Evolutionary conservation across 2,329 filamentous ascomycete genomes (phyloP).

Genomic region (Drechslerella dactyloides): DNA sequence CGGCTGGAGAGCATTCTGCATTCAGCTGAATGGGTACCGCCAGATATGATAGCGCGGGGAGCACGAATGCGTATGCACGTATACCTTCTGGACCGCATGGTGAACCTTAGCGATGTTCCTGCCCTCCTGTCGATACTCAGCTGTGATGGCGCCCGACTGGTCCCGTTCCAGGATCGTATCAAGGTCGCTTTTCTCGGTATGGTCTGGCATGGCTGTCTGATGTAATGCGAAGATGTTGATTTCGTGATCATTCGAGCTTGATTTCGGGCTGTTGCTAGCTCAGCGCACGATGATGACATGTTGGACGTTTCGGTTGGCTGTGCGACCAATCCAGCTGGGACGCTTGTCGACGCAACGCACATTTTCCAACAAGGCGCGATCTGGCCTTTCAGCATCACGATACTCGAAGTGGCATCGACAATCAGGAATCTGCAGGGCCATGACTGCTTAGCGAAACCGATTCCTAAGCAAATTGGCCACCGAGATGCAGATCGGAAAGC

Average conservation of each 20-base stretch:
- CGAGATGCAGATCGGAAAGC: no score
- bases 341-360: slow-evolving; percentile 24
- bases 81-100: slow-evolving; percentile 26
- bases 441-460: no score
- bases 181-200: slow-evolving; percentile 18
- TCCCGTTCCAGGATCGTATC: slow-evolving; percentile 36
- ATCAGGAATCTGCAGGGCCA: no score
- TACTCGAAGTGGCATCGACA: no score
- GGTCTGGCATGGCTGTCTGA: slow-evolving; percentile 19
- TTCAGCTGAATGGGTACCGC: slow-evolving; percentile 32
- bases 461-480: no score
- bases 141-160: slow-evolving; percentile 39
- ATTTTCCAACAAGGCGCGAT: slow-evolving; percentile 19
- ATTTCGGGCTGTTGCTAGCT: background rate
- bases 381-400: background rate
- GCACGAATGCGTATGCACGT: slow-evolving; percentile 8
- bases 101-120: slow-evolving; percentile 32
- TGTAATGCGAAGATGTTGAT: background rate
- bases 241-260: background rate
- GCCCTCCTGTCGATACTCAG: slow-evolving; percentile 39
- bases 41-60: background rate
- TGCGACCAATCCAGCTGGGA: slow-evolving; percentile 3
- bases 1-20: slow-evolving; percentile 39
- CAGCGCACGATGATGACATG: slow-evolving; percentile 35
- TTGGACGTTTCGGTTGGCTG: slow-evolving; percentile 32